Evolutionary conservation across 805 yeast genomes (phyloP), one percentile per base, ranked within the genome.

Genomic region (Jamesozyma hellenica): DNA sequence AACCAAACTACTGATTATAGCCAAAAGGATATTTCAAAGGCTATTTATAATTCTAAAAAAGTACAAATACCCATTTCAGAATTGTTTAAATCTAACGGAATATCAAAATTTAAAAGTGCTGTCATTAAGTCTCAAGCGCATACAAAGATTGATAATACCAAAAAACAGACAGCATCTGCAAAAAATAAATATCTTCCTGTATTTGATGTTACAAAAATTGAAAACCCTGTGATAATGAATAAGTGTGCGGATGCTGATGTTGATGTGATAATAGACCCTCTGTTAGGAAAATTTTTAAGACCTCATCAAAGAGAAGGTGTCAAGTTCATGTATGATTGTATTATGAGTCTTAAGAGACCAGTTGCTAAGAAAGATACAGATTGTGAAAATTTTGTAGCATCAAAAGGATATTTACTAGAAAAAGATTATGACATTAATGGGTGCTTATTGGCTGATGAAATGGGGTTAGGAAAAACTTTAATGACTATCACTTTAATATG

Each of bases 401-500:
- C 49, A 1, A 23, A 49, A 2, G 42, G 52, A 25, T 8, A 47
- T 2, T 16, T 47, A 13, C 37, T 54, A 19, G 56, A 58, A 14
- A 39, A 43, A 8, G 60, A 57, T 39, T 41, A 50, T 7, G 57
- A 52, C 34, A 47, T 61, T 14, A 49, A 61, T 32, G 97, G 98
- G 0, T 88, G 90, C 2, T 62, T 92, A 4, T 60, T 92, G 32
- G 98, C 98, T 0, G 98, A 92, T 60, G 97, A 90, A 51, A 92
- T 92, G 98, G 98, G 98, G 0, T 65, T 92, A 14, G 96, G 96
- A 2, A 83, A 83, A 52, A 88, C 97, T 0, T 61, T 92, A 32
- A 88, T 80, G 74, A 76, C 96, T 0, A 90, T 92, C 5, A 55
- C 94, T 0, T 57, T 86, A 31, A 70, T 90, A 4, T 86, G 95